Evolutionary conservation across 73 alveolate species (phyloP).

Genomic region (Paramecium bursaria): DNA sequence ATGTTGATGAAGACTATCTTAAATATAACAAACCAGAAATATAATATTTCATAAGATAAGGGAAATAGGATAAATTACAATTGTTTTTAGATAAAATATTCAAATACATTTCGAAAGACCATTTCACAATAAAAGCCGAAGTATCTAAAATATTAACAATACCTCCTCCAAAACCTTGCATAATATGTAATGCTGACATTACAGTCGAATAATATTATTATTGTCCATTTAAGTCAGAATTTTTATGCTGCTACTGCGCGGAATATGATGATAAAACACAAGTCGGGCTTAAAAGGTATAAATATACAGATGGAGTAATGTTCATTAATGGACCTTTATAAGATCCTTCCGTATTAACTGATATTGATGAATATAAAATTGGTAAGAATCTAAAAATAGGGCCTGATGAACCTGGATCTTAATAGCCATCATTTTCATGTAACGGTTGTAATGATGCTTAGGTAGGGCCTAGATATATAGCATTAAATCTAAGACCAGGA

Average conservation of each 20-base stretch:
- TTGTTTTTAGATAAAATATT: not conserved
- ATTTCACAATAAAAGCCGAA: not conserved
- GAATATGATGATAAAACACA: conserved; percentile 7
- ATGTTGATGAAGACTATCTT: too few species aligned
- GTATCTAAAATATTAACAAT: too few species aligned
- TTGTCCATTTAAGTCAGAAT: not conserved
- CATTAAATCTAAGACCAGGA: not conserved
- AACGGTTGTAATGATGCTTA: not conserved
- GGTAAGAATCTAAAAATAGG: not conserved
- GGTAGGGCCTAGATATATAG: conserved; percentile 1
- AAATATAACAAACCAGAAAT: too few species aligned
- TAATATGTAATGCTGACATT: too few species aligned
- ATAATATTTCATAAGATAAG: conserved; percentile 15
- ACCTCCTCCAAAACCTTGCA: too few species aligned
- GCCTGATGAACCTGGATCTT: not conserved
- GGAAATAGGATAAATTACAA: not conserved
- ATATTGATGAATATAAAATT: conserved; percentile 5
- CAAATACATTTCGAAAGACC: not conserved
- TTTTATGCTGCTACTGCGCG: conserved; percentile 1
- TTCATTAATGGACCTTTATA: conserved; percentile 18
- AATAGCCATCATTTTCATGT: not conserved
- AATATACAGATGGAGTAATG: not conserved
- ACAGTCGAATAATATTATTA: conserved; percentile 4
- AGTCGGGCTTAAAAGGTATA: conserved; percentile 3
- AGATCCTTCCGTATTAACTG: not conserved